Base-by-base conservation (phyloP, 1,284 basidiomycete genomes). In the Phenoliferia sp. region DNA sequence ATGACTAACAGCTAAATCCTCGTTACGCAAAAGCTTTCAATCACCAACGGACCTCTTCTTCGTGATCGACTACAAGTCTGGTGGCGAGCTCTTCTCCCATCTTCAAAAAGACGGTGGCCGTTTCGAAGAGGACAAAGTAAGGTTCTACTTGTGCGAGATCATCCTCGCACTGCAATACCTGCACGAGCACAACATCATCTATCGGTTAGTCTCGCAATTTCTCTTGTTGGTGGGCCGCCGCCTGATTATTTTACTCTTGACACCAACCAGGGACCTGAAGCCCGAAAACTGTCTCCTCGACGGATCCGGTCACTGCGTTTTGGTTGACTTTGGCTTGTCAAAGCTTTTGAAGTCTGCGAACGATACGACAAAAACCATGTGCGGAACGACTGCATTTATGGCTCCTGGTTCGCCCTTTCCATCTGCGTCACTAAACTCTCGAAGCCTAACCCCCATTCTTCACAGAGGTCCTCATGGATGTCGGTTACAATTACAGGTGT, bases 41-140 rank as follows among this genome's bases (percentile, higher is more conserved):
- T 57, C 61, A 31, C 57, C 35, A 0, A 59, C 39, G 33, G 66
- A 67, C 52, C 62, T 73, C 39, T 80, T 80, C 73, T 78, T 81
- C 67, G 77, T 80, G 22, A 80, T 80, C 36, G 80, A 81, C 69
- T 80, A 80, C 76, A 81, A 81, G 71, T 76, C 76, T 16, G 80
- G 80, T 29, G 80, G 80, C 26, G 80, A 81, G 73, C 74, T 81
- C 36, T 81, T 79, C 63, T 73, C 71, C 59, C 77, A 78, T 50
- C 65, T 79, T 4, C 78, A 78, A 64, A 62, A 75, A 5, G 77
- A 78, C 33, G 78, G 78, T 19, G 74, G 78, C 2, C 36, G 73
- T 19, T 76, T 77, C 68, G 70, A 73, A 39, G 77, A 78, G 66
- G 71, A 69, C 48, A 65, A 76, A 39, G 77, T 76, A 1, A 56